phyloP scores from a whole-genome alignment of 768 basidiomycete species.

The Amanita thiersii region DNA sequence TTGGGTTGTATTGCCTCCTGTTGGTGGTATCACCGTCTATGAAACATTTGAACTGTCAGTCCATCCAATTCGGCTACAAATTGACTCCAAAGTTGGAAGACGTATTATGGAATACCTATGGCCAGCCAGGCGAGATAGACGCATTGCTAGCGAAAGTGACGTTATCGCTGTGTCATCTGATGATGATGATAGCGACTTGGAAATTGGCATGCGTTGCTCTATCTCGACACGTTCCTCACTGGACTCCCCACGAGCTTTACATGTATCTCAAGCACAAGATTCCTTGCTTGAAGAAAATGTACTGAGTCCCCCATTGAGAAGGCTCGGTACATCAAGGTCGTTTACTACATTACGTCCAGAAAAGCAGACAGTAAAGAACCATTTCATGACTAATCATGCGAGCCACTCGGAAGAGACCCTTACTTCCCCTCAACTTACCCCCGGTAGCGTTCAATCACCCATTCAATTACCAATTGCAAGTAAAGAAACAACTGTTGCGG shows the following conservation, averaged over 20 bases:
- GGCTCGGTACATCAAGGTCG: conserved; percentile 54
- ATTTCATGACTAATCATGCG: conserved; percentile 14
- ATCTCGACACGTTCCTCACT: conserved; percentile 32
- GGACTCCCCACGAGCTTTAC: conserved; percentile 37
- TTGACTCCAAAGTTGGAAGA: conserved; percentile 76
- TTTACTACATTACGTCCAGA: conserved; percentile 55
- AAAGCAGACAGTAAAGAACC: neutral
- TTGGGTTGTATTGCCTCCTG: conserved; percentile 83
- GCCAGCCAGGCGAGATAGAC: conserved; percentile 49
- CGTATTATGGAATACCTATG: conserved; percentile 87
- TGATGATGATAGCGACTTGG: conserved; percentile 8
- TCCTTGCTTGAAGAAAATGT: conserved; percentile 10
- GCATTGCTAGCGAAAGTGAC: conserved; percentile 17
- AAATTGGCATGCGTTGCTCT: conserved; percentile 10
- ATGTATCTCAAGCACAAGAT: conserved; percentile 10
- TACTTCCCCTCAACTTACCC: neutral
- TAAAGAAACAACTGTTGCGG: conserved; percentile 51
- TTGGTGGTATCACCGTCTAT: conserved; percentile 89
- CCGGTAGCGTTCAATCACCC: neutral
- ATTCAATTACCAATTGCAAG: neutral
- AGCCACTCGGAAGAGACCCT: conserved; percentile 5
- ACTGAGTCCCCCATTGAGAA: conserved; percentile 35
- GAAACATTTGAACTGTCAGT: conserved; percentile 73
- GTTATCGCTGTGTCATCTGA: conserved; percentile 7
- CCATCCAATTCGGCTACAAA: conserved; percentile 80